A percentile compares a stretch with the other conserved stretches of the same genome.
Conservation (phyloP, 805 yeast species). For the Kuraishia piskuri region DNA sequence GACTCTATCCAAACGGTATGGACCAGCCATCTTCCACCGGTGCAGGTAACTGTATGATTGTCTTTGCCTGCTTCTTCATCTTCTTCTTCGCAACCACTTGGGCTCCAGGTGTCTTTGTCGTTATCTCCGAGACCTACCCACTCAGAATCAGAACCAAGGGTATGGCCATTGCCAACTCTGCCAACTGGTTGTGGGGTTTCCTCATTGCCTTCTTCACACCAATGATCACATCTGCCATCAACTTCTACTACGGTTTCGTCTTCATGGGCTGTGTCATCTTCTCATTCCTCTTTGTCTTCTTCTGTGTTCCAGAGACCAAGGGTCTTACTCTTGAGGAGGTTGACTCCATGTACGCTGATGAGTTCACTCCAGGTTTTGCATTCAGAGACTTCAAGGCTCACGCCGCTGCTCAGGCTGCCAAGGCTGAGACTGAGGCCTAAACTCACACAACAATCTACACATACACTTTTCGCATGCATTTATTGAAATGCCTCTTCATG, state of each 20-base stretch:
- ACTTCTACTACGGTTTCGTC: constrained; percentile 43
- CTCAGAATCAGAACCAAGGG: constrained; percentile 64
- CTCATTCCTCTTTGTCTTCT: constrained; percentile 47
- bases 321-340: constrained; percentile 62
- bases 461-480: background rate
- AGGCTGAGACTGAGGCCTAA: background rate
- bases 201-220: constrained; percentile 62
- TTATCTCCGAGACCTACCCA: constrained; percentile 50
- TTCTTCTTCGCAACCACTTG: constrained; percentile 69
- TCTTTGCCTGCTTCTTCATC: constrained; percentile 50
- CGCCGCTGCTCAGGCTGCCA: background rate
- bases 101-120: constrained; percentile 69
- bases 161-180: constrained; percentile 55
- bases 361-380: constrained; percentile 2
- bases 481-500: background rate
- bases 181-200: constrained; percentile 72
- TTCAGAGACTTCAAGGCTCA: background rate
- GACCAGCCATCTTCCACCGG: constrained; percentile 18
- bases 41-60: constrained; percentile 40
- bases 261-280: constrained; percentile 48
- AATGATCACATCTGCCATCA: constrained; percentile 37
- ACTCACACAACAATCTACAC: background rate
- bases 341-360: constrained; percentile 39
- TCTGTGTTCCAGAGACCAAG: constrained; percentile 56
- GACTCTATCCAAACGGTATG: constrained; percentile 24